A percentile compares a stretch with the other conserved stretches of the same genome.
These are phyloP conservation scores for Strobilomyces dryophilus DNA, from an alignment of 768 basidiomycete genomes.

Conservation along the genomic window DNA sequence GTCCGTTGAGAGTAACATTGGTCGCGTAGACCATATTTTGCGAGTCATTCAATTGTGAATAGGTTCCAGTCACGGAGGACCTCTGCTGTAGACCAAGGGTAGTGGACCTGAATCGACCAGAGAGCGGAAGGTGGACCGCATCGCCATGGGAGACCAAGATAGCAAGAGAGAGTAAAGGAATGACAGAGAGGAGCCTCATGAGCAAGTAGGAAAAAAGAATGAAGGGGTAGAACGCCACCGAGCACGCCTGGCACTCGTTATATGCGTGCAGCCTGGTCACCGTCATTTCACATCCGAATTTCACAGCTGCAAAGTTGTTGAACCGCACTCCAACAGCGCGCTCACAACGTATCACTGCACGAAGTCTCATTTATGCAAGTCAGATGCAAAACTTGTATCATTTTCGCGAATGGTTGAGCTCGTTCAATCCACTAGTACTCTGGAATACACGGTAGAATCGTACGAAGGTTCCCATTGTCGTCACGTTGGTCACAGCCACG, in stretches of 20 bases:
- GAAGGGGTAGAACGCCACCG: not conserved
- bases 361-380: too few relatives aligned
- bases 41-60: constrained; percentile 25
- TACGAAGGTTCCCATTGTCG: too few relatives aligned
- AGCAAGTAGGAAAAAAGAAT: not conserved
- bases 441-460: too few relatives aligned
- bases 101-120: constrained; percentile 9
- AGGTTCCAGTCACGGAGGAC: constrained; percentile 24
- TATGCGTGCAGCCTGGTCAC: not conserved
- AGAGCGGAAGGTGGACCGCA: constrained; percentile 16
- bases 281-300: too few relatives aligned
- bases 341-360: too few relatives aligned
- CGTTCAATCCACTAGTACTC: too few relatives aligned
- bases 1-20: constrained; percentile 38
- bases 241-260: not conserved
- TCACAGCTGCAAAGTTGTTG: too few relatives aligned
- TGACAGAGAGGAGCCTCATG: constrained; percentile 10
- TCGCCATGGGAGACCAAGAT: not conserved
- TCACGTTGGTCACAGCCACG: too few relatives aligned
- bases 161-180: constrained; percentile 10
- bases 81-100: constrained; percentile 20
- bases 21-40: constrained; percentile 34
- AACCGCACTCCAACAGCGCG: too few relatives aligned
- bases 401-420: too few relatives aligned
- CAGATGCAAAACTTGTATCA: too few relatives aligned